These are phyloP conservation scores for Gaertneriomyces sp. DNA, from an alignment of 192 early-diverging fungal species.

Conservation along the genomic window DNA sequence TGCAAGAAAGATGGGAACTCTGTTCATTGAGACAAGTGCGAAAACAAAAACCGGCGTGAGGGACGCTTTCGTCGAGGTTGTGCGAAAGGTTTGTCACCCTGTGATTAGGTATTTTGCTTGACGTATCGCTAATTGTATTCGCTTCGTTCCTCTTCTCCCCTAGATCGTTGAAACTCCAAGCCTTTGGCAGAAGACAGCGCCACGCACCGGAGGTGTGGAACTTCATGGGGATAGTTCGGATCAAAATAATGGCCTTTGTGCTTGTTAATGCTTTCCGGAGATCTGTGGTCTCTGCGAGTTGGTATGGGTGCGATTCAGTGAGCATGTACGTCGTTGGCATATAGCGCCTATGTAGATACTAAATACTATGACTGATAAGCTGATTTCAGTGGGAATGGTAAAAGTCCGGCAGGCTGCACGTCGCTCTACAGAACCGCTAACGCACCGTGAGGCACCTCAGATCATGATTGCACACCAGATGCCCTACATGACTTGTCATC, in stretches of 20 bases:
- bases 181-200: conserved; percentile 34
- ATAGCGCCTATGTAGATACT: too few species aligned
- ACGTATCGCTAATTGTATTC: background rate
- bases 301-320: too few species aligned
- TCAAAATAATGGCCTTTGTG: conserved; percentile 12
- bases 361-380: too few species aligned
- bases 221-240: conserved; percentile 11
- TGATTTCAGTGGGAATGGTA: too few species aligned
- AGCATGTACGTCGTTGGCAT: too few species aligned
- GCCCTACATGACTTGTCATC: too few species aligned
- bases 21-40: conserved; percentile 96
- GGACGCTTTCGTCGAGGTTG: conserved; percentile 93
- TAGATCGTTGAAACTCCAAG: conserved; percentile 42
- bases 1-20: conserved; percentile 80
- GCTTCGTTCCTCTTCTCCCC: background rate
- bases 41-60: conserved; percentile 89
- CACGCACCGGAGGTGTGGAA: conserved; percentile 21
- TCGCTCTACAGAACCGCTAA: too few species aligned
- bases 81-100: conserved; percentile 68
- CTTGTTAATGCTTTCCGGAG: background rate
- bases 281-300: too few species aligned
- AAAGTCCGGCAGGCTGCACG: too few species aligned
- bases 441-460: too few species aligned
- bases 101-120: background rate
- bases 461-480: too few species aligned